Evolutionary conservation across 352 stramenopile species (phyloP), one percentile per base, ranked within the genome.

Genomic region (Pythium volutum): DNA sequence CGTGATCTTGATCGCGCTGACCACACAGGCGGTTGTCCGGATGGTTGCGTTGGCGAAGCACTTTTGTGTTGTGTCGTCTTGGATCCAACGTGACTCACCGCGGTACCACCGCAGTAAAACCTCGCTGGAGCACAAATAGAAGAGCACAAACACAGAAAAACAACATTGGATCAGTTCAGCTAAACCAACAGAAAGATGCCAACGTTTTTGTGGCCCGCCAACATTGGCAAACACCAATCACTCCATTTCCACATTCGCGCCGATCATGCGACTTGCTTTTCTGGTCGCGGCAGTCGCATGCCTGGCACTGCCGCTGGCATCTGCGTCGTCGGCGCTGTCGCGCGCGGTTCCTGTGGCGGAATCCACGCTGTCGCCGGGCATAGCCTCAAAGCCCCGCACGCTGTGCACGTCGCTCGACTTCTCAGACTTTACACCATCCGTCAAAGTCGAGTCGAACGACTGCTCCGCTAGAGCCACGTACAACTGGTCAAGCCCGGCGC

Each of bases 381-480:
- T 26, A 16, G 18, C 15, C 46, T 22, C 50, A 11, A 25, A 33
- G 33, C 47, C n/a, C 50, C 43, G 43, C 16, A 22, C 34, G 50
- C 34, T 36, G 12, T 57, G 53, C 29, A 15, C 38, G 18, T 38
- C 41, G 25, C 25, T 59, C 50, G 50, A 57, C 22, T 16, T 45
- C 20, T 57, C 50, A 15, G 34, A n/a, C 5, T 57, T 57, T 33
- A 14, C 34, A 34, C 14, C 50, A 3, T n/a, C 50, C 33, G 41
- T 59, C 18, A 2, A 25, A 15, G 20, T 27, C 12, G 26, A 46
- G 16, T 49, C 38, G 1, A 38, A 59, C 38, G 51, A 59, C 4
- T 59, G 53, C 29, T 26, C 53, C 8, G 20, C 43, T 26, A 59
- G 34, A 39, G 34, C 39, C 18, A 43, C 53, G 25, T 59, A 59